These are phyloP conservation scores for Podospora australis DNA, from an alignment of 495 filamentous ascomycete species.

Conservation along the genomic window DNA sequence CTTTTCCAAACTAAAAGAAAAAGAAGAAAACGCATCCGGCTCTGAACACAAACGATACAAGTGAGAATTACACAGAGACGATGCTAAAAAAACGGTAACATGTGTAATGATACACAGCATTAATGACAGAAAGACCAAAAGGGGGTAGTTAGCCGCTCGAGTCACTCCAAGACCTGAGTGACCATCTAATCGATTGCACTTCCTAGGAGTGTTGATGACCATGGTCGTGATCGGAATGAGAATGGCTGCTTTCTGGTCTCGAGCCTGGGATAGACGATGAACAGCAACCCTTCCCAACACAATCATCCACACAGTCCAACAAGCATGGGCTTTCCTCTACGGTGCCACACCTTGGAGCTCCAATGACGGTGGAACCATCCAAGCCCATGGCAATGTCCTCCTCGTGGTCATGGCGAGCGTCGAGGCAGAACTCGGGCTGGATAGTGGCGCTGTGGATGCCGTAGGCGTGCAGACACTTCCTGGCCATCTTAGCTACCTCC, in stretches of 20 bases:
- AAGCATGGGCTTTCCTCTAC: constrained; percentile 60
- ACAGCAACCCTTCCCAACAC: constrained; percentile 70
- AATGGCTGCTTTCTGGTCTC: constrained; percentile 23
- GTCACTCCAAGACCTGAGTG: no score
- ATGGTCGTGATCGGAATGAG: constrained; percentile 10
- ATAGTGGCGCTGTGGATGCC: constrained; percentile 98
- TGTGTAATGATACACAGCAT: no score
- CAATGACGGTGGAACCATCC: constrained; percentile 33
- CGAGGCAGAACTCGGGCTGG: constrained; percentile 85
- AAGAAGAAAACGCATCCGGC: background rate
- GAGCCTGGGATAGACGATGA: constrained; percentile 11
- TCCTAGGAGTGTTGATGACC: constrained; percentile 4
- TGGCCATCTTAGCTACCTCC: constrained; percentile 70
- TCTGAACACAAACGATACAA: background rate
- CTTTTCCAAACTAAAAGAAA: background rate
- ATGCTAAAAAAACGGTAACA: no score
- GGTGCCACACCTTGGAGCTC: constrained; percentile 45
- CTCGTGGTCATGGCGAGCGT: constrained; percentile 35
- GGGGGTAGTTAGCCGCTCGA: no score
- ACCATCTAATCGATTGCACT: no score
- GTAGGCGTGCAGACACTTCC: constrained; percentile 84
- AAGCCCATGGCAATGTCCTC: constrained; percentile 28
- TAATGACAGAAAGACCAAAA: no score
- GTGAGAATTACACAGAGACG: no score
- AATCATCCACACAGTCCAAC: constrained; percentile 81